Conservation (phyloP, 176 grass and related monocot genomes). For the Aegilops umbellulata region DNA sequence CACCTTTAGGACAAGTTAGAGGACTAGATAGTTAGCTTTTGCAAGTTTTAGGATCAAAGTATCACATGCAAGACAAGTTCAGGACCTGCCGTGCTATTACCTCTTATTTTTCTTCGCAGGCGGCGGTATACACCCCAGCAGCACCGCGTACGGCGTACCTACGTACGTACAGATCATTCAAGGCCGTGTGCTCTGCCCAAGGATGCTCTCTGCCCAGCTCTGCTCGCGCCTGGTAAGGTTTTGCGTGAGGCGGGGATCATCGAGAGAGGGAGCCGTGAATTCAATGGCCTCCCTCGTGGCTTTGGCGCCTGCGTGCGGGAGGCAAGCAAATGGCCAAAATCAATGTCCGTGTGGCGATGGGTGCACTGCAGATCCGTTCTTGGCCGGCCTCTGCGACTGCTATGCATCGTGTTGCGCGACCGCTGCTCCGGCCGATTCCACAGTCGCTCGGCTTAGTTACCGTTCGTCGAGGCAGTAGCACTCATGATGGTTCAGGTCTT, state of each 20-base stretch:
- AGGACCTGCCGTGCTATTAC: no score
- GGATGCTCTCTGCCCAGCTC: not conserved
- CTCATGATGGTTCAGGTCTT: not conserved
- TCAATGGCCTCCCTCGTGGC: not conserved
- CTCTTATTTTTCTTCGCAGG: no score
- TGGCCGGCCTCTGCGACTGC: no score
- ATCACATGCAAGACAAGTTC: no score
- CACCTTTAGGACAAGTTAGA: no score
- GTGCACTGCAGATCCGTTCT: not conserved
- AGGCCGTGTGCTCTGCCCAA: constrained; percentile 16
- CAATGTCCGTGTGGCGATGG: not conserved
- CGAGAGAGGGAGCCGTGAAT: not conserved
- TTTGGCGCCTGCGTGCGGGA: not conserved
- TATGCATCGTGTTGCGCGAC: no score
- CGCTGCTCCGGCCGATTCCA: not conserved
- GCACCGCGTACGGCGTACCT: not conserved
- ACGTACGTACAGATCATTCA: not conserved
- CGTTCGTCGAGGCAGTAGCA: not conserved
- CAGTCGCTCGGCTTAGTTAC: not conserved
- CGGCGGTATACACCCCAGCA: no score
- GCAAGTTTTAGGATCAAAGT: no score
- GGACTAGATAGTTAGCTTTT: no score
- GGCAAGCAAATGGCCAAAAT: not conserved
- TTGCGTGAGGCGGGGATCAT: not conserved
- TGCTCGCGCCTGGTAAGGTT: not conserved